These are phyloP conservation scores for Amphibolis antarctica DNA, from an alignment of 106 monocot genomes.

Conservation along the genomic window DNA sequence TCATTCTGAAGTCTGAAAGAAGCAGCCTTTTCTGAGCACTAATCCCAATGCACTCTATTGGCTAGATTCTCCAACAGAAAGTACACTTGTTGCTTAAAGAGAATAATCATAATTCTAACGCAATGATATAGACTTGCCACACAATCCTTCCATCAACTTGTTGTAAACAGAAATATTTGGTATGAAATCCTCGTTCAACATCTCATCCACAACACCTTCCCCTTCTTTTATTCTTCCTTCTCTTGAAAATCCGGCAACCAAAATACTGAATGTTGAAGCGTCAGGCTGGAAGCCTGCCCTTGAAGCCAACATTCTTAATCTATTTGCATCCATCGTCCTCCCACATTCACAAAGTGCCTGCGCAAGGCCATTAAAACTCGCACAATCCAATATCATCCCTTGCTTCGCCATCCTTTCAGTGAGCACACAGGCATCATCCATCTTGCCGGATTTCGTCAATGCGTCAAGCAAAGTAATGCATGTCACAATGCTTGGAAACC, in stretches of 20 bases:
- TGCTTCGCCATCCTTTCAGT: slow-evolving; percentile 42
- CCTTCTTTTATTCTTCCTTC: slow-evolving; percentile 69
- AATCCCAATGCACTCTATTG: too few relatives aligned
- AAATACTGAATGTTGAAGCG: slow-evolving; percentile 30
- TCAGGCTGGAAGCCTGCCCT: slow-evolving; percentile 47
- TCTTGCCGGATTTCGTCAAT: slow-evolving; percentile 36
- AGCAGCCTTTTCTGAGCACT: too few relatives aligned
- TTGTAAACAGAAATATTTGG: slow-evolving; percentile 73
- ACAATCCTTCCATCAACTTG: slow-evolving; percentile 37
- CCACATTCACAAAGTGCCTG: slow-evolving; percentile 44
- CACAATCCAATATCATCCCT: slow-evolving; percentile 43
- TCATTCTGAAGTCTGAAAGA: too few relatives aligned
- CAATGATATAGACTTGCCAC: too few relatives aligned
- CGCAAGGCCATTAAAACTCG: slow-evolving; percentile 60
- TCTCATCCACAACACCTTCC: slow-evolving; percentile 59
- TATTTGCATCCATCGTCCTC: slow-evolving; percentile 46
- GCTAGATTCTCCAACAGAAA: too few relatives aligned
- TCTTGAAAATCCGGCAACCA: slow-evolving; percentile 51
- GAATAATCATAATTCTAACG: too few relatives aligned
- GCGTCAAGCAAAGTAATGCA: slow-evolving; percentile 53
- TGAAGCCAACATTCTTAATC: slow-evolving; percentile 29
- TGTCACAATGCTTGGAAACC: slow-evolving; percentile 19
- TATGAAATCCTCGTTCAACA: slow-evolving; percentile 71
- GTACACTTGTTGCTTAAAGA: too few relatives aligned
- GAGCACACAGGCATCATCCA: slow-evolving; percentile 33